Conservation (phyloP, 73 alveolate species). For the Paramecium primaurelia region DNA sequence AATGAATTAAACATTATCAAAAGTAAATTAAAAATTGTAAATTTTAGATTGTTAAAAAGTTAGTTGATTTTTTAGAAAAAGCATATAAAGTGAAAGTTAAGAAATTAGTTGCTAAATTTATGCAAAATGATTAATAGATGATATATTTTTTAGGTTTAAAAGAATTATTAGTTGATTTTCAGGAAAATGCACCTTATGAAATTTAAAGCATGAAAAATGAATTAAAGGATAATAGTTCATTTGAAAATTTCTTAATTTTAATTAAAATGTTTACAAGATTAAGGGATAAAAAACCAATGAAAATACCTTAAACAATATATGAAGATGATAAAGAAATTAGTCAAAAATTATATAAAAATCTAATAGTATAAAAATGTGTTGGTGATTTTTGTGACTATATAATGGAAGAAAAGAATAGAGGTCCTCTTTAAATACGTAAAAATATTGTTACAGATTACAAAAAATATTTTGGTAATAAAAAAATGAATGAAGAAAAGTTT, state of each 20-base stretch:
- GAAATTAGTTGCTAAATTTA: slow-evolving; percentile 55
- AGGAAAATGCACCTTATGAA: slow-evolving; percentile 44
- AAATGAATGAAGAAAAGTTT: slow-evolving; percentile 50
- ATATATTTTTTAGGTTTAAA: slow-evolving; percentile 50
- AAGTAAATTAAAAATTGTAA: neutral
- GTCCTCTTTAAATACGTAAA: slow-evolving; percentile 51
- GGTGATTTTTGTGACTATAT: slow-evolving; percentile 62
- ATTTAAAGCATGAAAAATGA: slow-evolving; percentile 6
- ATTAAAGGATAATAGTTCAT: slow-evolving; percentile 24
- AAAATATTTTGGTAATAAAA: slow-evolving; percentile 52
- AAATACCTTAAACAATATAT: slow-evolving; percentile 41
- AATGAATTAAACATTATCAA: neutral
- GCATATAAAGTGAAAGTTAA: slow-evolving; percentile 52
- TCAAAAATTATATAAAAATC: slow-evolving; percentile 47
- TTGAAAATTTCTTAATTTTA: neutral
- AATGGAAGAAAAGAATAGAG: slow-evolving; percentile 61
- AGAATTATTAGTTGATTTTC: slow-evolving; percentile 46
- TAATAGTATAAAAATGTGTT: slow-evolving; percentile 55
- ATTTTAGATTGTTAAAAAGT: neutral
- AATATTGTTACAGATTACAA: slow-evolving; percentile 57
- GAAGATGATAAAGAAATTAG: slow-evolving; percentile 55
- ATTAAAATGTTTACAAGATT: neutral
- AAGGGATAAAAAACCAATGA: neutral
- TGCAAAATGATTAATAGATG: slow-evolving; percentile 24
- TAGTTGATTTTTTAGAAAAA: slow-evolving; percentile 57